Percentiles rank a stretch among this genome's conserved stretches.
Conservation (phyloP, 139 green algal genomes). For the Monoraphidium neglectum region DNA sequence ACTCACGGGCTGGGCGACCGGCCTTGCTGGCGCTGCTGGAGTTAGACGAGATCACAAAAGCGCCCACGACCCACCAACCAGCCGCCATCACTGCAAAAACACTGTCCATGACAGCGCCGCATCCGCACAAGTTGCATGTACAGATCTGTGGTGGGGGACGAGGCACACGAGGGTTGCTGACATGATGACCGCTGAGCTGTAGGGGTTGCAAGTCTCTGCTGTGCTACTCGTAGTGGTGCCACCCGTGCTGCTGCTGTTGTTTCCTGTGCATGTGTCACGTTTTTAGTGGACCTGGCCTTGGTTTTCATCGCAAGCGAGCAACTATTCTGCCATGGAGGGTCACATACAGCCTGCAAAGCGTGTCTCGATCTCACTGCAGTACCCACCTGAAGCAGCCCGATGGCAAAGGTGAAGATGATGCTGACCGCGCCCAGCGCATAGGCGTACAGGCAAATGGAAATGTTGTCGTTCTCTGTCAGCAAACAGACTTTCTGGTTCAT, state of each 20-base stretch:
- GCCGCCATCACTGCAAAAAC: conserved; percentile 14
- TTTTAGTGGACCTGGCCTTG: no score
- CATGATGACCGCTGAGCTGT: no score
- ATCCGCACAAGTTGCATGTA: conserved; percentile 33
- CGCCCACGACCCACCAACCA: conserved; percentile 26
- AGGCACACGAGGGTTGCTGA: no score
- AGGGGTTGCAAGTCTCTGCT: no score
- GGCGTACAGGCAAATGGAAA: conserved; percentile 16
- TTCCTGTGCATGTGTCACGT: no score
- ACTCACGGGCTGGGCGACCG: conserved; percentile 4
- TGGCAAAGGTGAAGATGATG: conserved; percentile 21
- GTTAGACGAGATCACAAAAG: conserved; percentile 6
- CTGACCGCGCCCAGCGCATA: conserved; percentile 31
- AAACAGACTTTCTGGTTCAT: conserved; percentile 21
- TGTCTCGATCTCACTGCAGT: neutral
- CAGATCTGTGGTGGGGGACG: conserved; percentile 12
- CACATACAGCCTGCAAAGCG: no score
- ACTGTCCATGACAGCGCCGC: conserved; percentile 24
- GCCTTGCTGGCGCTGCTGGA: neutral
- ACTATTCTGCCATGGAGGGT: no score
- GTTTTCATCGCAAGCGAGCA: no score
- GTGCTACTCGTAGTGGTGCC: no score
- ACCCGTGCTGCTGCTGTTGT: no score
- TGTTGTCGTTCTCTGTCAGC: conserved; percentile 1
- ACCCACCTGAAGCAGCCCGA: conserved; percentile 29